Evolutionary conservation across 805 yeast genomes (phyloP), one percentile per base, ranked within the genome.

Genomic region (Candida insectorum): DNA sequence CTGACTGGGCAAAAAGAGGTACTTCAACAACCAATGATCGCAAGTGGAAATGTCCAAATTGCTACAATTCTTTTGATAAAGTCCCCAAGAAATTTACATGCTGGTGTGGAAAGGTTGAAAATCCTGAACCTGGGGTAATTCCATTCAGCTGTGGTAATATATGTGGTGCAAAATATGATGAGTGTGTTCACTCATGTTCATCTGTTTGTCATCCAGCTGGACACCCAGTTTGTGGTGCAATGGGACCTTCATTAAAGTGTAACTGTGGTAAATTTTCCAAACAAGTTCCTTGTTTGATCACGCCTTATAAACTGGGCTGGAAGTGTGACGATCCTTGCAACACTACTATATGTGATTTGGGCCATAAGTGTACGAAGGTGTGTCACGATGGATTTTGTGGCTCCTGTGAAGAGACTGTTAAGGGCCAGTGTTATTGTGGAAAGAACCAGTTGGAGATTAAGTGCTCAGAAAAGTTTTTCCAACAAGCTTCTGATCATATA

Each of bases 141-240:
- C 96, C 96, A 0, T 93, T 88, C 45, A 81, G 93, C 30, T 89
- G 97, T 67, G 96, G 96, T 2, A 88, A 84, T 51, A 70, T 85
- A 0, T 88, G 97, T 62, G 71, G 73, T 31, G 61, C 65, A 24
- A 70, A 74, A 20, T 65, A 81, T 31, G 54, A 58, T 1, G 51
- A 57, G 4, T 84, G 96, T 53, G 70, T 79, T 2, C 97, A 88
- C 52, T 74, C 77, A 3, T 88, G 97, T 51, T 58, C 84, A 1
- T 60, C 78, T 4, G 69, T 72, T 11, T 88, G 97, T 53, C 97
- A 88, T 54, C 91, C 96, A 2, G 97, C 96, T 0, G 83, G 88
- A 1, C 96, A 89, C 56, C 78, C 86, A 1, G 65, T 65, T 16
- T 88, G 97, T 62, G 79, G 83, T 10, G 87, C 95, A 2, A 58